A percentile compares a stretch with the other conserved stretches of the same genome.
Conservation (phyloP, 495 filamentous ascomycete genomes). For the Podospora pseudocomata region DNA sequence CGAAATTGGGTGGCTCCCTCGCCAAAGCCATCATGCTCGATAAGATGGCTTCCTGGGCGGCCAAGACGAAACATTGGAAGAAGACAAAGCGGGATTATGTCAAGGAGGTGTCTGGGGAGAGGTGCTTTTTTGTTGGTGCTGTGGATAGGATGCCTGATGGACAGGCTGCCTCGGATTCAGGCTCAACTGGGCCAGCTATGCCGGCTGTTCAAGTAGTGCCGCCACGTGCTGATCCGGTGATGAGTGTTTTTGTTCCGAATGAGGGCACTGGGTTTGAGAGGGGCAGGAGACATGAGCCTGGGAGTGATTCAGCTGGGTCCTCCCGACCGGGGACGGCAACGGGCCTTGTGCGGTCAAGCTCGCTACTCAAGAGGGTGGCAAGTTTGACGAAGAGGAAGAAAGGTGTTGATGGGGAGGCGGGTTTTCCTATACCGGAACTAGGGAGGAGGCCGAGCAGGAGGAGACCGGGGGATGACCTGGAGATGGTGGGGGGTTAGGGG, state of each 20-base stretch:
- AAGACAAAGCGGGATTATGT: constrained; percentile 1
- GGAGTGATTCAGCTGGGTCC: not conserved
- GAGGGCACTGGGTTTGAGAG: not conserved
- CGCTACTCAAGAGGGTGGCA: not conserved
- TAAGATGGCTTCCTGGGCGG: constrained; percentile 9
- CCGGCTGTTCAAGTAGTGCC: not conserved
- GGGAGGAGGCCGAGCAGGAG: not conserved
- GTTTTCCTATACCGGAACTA: not conserved
- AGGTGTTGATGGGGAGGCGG: not conserved
- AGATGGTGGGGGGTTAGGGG: not conserved
- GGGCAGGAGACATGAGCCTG: not conserved
- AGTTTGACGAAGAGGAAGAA: not conserved
- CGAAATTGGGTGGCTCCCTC: not conserved
- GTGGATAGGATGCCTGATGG: not conserved
- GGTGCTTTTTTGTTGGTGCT: not conserved
- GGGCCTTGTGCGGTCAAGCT: not conserved
- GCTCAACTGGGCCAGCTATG: not conserved
- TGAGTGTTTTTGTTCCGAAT: not conserved
- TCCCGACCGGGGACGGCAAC: not conserved
- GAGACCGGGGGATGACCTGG: too few species aligned
- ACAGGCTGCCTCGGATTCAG: not conserved
- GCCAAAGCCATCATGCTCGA: constrained; percentile 2
- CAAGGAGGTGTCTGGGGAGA: constrained; percentile 1
- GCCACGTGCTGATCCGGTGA: not conserved
- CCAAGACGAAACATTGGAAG: constrained; percentile 2